Conservation (phyloP, 495 filamentous ascomycete genomes). For the Penicillium lagena region DNA sequence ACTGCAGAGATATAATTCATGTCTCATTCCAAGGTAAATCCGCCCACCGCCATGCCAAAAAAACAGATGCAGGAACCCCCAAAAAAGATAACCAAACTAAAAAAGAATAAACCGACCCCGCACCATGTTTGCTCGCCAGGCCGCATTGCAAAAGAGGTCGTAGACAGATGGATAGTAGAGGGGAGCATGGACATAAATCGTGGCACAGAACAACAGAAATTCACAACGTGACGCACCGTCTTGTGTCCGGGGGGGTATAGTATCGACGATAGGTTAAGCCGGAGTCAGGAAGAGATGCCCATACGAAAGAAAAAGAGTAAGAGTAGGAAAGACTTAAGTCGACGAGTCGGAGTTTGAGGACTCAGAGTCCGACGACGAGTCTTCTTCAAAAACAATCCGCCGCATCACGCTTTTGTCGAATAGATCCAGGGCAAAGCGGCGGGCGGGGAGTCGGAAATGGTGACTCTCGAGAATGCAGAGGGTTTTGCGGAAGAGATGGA, state of each 20-base stretch:
- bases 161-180: background rate
- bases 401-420: conserved; percentile 87
- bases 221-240: too few relatives aligned
- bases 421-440: conserved; percentile 83
- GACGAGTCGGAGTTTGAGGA: conserved; percentile 21
- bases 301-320: background rate
- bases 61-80: conserved; percentile 4
- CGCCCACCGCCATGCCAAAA: conserved; percentile 7
- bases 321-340: conserved; percentile 4
- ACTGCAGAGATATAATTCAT: conserved; percentile 3
- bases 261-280: background rate
- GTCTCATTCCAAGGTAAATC: conserved; percentile 12
- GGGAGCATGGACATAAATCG: too few relatives aligned
- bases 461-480: conserved; percentile 83
- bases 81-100: conserved; percentile 1
- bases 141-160: background rate
- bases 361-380: conserved; percentile 40
- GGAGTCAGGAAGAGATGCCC: background rate
- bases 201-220: too few relatives aligned
- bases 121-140: background rate
- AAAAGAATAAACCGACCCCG: conserved; percentile 1
- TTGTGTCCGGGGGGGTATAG: conserved; percentile 1
- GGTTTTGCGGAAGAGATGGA: conserved; percentile 73
- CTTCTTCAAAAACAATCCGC: conserved; percentile 67
- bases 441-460: conserved; percentile 76